Conservation (phyloP, 768 basidiomycete genomes). For the Mycena vulgaris region DNA sequence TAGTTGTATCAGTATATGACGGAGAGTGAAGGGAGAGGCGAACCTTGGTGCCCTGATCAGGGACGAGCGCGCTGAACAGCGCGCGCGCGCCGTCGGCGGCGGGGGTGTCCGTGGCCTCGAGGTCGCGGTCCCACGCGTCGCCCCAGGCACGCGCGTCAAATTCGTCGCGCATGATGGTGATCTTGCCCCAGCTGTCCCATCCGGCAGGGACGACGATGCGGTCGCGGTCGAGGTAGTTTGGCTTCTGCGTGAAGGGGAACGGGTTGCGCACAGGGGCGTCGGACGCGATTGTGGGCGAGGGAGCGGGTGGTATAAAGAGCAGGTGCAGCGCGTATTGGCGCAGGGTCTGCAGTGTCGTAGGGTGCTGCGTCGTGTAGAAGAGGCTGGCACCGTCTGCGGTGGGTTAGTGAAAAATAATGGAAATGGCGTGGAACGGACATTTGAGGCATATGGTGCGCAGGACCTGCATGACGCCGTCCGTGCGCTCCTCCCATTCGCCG, state of each 20-base stretch:
- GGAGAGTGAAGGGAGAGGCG: conserved; percentile 38
- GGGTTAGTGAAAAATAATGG: background rate
- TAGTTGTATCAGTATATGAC: conserved; percentile 10
- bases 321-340: conserved; percentile 89
- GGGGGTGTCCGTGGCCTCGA: conserved; percentile 61
- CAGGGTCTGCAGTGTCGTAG: conserved; percentile 80
- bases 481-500: conserved; percentile 94
- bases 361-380: conserved; percentile 91
- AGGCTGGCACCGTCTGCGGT: conserved; percentile 91
- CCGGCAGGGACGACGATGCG: conserved; percentile 93
- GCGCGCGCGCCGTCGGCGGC: conserved; percentile 72
- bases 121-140: conserved; percentile 84
- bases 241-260: conserved; percentile 89
- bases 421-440: conserved; percentile 68
- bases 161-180: conserved; percentile 88
- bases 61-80: conserved; percentile 80
- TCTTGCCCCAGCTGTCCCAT: conserved; percentile 99
- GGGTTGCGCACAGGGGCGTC: conserved; percentile 80
- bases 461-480: conserved; percentile 96
- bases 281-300: conserved; percentile 71
- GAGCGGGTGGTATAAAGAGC: conserved; percentile 84
- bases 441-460: conserved; percentile 92
- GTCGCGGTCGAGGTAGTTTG: conserved; percentile 95
- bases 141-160: conserved; percentile 90
- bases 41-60: conserved; percentile 83